A percentile compares a stretch with the other conserved stretches of the same genome.
Evolutionary conservation across 306 rosid genomes (phyloP).

Genomic region (Luffa acutangula): DNA sequence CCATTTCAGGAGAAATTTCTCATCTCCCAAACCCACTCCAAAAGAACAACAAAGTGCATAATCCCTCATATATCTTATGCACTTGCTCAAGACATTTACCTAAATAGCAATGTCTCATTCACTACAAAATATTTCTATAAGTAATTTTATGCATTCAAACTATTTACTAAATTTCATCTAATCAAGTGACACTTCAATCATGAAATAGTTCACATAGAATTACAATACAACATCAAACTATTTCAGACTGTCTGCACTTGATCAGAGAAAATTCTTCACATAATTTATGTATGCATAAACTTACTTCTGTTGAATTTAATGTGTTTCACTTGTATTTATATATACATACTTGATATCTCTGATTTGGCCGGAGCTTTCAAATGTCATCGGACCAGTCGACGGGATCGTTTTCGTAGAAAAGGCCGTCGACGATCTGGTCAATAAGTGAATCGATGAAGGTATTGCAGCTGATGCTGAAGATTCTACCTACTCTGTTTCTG

Average conservation of each 20-base stretch:
- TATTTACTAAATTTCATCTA: not conserved
- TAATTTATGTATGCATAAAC: not conserved
- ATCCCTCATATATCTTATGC: not conserved
- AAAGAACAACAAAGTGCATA: not conserved
- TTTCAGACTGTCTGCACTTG: not conserved
- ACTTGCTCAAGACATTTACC: not conserved
- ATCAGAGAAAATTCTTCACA: not conserved
- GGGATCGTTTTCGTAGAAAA: slow-evolving; percentile 52
- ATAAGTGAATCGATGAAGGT: slow-evolving; percentile 60
- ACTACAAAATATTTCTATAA: not conserved
- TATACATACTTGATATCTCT: not conserved
- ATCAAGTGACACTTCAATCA: not conserved
- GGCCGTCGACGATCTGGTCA: slow-evolving; percentile 80
- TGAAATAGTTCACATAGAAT: not conserved
- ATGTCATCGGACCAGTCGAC: slow-evolving; percentile 52
- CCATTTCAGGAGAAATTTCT: not conserved
- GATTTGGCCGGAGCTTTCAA: slow-evolving; percentile 10
- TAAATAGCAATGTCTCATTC: not conserved
- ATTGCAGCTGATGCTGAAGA: slow-evolving; percentile 55
- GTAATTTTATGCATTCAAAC: not conserved
- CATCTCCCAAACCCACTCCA: not conserved
- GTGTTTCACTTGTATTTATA: not conserved
- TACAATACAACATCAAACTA: not conserved
- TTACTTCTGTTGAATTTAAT: not conserved
- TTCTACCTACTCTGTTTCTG: slow-evolving; percentile 50